Evolutionary conservation across 345 rosid species (phyloP).

Genomic region (Brassica rapa): DNA sequence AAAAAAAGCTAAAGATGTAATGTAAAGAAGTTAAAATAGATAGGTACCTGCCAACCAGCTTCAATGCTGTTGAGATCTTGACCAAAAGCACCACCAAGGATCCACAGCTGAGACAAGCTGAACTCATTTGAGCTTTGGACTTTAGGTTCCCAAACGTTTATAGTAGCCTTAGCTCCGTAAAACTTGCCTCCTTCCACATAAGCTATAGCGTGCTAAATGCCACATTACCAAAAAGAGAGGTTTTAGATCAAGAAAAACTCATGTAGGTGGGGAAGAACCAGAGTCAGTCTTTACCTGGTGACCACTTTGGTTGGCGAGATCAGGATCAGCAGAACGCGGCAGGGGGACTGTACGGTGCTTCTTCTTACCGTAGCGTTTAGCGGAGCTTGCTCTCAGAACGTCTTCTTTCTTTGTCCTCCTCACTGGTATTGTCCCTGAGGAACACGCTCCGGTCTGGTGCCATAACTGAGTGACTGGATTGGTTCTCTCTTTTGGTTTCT

Average conservation of each 20-base stretch:
- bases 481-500: slow-evolving; percentile 30
- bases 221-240: slow-evolving; percentile 10
- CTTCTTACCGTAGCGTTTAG: slow-evolving; percentile 62
- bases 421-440: slow-evolving; percentile 63
- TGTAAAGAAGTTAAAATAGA: not conserved
- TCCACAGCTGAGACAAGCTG: slow-evolving; percentile 77
- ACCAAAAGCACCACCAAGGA: slow-evolving; percentile 70
- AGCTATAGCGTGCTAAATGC: slow-evolving; percentile 60
- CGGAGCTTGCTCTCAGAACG: slow-evolving; percentile 60
- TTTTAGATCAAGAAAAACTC: slow-evolving; percentile 9
- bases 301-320: slow-evolving; percentile 52
- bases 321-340: slow-evolving; percentile 60
- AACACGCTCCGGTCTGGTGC: slow-evolving; percentile 60
- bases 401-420: slow-evolving; percentile 65
- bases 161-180: slow-evolving; percentile 69
- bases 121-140: slow-evolving; percentile 65
- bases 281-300: slow-evolving; percentile 42
- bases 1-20: not conserved
- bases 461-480: slow-evolving; percentile 50
- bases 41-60: slow-evolving; percentile 76
- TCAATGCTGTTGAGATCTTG: slow-evolving; percentile 79
- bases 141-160: slow-evolving; percentile 77
- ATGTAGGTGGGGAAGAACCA: not conserved
- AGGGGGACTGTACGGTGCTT: slow-evolving; percentile 51
- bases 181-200: slow-evolving; percentile 68